A percentile compares a stretch with the other conserved stretches of the same genome.
Conservation (phyloP, 306 rosid genomes). For the Trifolium fragiferum region DNA sequence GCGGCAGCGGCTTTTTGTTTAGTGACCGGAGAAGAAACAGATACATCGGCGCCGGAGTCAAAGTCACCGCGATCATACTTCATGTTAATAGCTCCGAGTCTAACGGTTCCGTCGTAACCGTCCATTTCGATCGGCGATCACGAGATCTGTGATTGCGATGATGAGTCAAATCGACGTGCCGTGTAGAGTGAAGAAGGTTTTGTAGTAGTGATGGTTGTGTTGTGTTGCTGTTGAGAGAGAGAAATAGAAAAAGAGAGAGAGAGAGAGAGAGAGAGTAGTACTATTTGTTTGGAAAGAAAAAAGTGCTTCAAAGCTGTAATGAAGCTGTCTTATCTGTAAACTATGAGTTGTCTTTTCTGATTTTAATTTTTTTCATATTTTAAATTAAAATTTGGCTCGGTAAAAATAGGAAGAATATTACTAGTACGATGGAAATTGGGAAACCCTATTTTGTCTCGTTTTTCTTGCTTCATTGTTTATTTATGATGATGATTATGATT, state of each 20-base stretch:
- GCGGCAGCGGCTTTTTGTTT: slow-evolving; percentile 95
- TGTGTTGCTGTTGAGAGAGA: not conserved
- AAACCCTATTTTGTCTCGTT: not conserved
- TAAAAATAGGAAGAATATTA: not conserved
- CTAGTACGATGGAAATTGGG: not conserved
- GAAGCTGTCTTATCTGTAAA: slow-evolving; percentile 54
- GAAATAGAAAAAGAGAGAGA: not conserved
- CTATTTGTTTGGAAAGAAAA: not conserved
- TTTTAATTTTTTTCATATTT: not conserved
- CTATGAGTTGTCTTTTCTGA: slow-evolving; percentile 45
- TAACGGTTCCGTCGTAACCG: slow-evolving; percentile 83
- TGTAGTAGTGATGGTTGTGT: not conserved
- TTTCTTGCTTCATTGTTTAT: too few species aligned
- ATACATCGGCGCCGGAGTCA: slow-evolving; percentile 73
- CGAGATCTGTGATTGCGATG: slow-evolving; percentile 40
- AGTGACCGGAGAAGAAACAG: slow-evolving; percentile 95
- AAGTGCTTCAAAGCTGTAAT: slow-evolving; percentile 48
- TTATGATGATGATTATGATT: too few species aligned
- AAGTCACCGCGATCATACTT: slow-evolving; percentile 68
- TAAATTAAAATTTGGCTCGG: not conserved
- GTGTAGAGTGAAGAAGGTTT: slow-evolving; percentile 14
- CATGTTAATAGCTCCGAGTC: slow-evolving; percentile 80
- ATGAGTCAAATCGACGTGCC: slow-evolving; percentile 2
- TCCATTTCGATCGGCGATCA: slow-evolving; percentile 57
- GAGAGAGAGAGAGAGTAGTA: too few species aligned